A percentile compares a stretch with the other conserved stretches of the same genome.
Conservation (phyloP, 1,284 basidiomycete species). For the Melampsora larici-populina region DNA sequence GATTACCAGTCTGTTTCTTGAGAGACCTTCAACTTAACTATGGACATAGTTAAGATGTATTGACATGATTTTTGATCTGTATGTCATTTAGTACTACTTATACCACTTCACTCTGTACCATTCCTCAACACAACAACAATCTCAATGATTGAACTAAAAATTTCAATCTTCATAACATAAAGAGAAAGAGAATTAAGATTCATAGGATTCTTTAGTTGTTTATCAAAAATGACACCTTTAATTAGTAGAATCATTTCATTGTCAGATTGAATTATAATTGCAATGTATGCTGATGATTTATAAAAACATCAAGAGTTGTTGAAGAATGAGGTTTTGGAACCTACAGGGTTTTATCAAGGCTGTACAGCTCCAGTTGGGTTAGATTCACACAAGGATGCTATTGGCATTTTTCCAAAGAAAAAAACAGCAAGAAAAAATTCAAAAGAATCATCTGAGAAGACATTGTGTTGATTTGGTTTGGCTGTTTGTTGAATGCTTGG, state of each 20-base stretch:
- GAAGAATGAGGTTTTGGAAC: constrained; percentile 44
- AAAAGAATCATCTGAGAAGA: too few relatives aligned
- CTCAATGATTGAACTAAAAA: constrained; percentile 69
- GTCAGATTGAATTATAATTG: constrained; percentile 78
- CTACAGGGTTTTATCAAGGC: constrained; percentile 46
- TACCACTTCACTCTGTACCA: constrained; percentile 69
- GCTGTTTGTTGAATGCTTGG: too few relatives aligned
- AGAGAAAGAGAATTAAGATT: constrained; percentile 77
- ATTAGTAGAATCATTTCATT: constrained; percentile 73
- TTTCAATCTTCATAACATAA: constrained; percentile 74
- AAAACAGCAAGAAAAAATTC: too few relatives aligned
- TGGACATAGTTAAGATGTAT: too few relatives aligned
- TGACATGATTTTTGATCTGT: too few relatives aligned
- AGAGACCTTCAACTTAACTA: too few relatives aligned
- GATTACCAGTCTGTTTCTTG: too few relatives aligned
- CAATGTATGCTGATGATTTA: constrained; percentile 71
- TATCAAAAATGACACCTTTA: constrained; percentile 73
- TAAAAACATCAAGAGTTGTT: constrained; percentile 50
- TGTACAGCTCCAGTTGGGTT: constrained; percentile 47
- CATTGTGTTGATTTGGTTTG: too few relatives aligned
- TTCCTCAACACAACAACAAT: constrained; percentile 62
- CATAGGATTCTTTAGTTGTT: constrained; percentile 74
- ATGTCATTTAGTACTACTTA: constrained; percentile 64
- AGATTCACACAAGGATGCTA: constrained; percentile 15
- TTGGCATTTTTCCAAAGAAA: constrained; percentile 37